phyloP scores from a whole-genome alignment of 352 stramenopile species.

The Pythium pyrilobum region DNA sequence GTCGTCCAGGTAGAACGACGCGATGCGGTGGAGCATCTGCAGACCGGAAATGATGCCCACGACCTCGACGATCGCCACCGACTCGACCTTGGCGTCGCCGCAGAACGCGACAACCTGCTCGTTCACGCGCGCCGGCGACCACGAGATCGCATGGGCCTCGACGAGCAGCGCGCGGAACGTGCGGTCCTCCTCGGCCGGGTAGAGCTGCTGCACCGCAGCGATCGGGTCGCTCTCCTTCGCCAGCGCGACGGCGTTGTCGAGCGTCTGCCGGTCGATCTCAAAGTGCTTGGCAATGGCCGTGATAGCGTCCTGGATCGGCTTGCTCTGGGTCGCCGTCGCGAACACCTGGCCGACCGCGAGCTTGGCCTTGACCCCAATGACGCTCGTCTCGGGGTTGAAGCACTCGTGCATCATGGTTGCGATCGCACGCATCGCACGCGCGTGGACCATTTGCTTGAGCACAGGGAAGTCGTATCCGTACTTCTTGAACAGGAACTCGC shows the following conservation, averaged over 20 bases:
- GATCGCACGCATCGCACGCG: conserved; percentile 9
- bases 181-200: conserved; percentile 1
- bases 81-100: not conserved
- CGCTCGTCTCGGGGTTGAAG: conserved; percentile 13
- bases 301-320: conserved; percentile 6
- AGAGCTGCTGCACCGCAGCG: conserved; percentile 3
- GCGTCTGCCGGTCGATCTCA: not conserved
- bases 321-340: conserved; percentile 4
- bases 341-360: conserved; percentile 8
- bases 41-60: conserved; percentile 11
- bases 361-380: conserved; percentile 17
- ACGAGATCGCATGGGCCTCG: conserved; percentile 6
- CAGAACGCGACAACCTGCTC: conserved; percentile 7
- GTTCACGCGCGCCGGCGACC: conserved; percentile 10
- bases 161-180: conserved; percentile 5
- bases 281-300: conserved; percentile 9
- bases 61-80: conserved; percentile 9
- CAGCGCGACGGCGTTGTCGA: conserved; percentile 4
- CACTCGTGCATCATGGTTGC: conserved; percentile 13
- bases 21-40: conserved; percentile 18
- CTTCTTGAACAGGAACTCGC: not conserved
- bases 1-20: conserved; percentile 12
- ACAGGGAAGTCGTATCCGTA: conserved; percentile 15
- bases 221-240: conserved; percentile 1
- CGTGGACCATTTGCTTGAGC: conserved; percentile 9